Evolutionary conservation across 192 early-diverging fungal species (phyloP).

Genomic region (Coemansia sp.): DNA sequence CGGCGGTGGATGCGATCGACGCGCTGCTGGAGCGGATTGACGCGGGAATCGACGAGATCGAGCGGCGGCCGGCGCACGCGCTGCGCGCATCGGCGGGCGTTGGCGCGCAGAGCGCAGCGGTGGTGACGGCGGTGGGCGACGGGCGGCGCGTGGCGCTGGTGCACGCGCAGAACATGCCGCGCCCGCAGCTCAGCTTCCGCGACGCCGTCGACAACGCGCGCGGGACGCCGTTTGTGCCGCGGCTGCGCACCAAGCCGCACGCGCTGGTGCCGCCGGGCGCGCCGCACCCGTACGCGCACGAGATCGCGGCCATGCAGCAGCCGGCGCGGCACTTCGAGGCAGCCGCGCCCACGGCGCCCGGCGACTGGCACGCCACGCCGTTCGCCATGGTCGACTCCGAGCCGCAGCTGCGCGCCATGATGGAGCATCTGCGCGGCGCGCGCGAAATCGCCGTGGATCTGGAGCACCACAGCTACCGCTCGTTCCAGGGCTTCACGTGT

Average conservation of each 20-base stretch:
- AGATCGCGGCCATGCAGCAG: conserved; percentile 79
- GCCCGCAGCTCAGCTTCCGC: conserved; percentile 86
- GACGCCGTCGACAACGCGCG: conserved; percentile 87
- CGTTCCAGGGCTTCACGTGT: conserved; percentile 94
- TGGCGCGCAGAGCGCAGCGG: conserved; percentile 33
- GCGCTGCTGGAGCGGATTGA: conserved; percentile 83
- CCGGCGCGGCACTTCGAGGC: conserved; percentile 69
- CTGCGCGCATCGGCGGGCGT: conserved; percentile 19
- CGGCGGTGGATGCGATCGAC: conserved; percentile 75
- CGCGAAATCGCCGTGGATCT: conserved; percentile 90
- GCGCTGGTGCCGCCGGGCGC: conserved; percentile 60
- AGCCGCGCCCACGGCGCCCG: conserved; percentile 56
- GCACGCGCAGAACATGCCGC: conserved; percentile 69
- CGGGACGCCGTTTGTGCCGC: conserved; percentile 72
- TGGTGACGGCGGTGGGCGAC: conserved; percentile 29
- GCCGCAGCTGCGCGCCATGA: conserved; percentile 64
- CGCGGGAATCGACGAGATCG: conserved; percentile 71
- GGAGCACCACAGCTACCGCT: conserved; percentile 94
- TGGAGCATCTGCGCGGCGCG: conserved; percentile 60
- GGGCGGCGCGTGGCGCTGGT: conserved; percentile 56
- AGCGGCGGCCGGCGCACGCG: conserved; percentile 31
- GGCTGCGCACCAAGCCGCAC: conserved; percentile 80
- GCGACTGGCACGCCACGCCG: conserved; percentile 66
- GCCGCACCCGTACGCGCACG: conserved; percentile 89
- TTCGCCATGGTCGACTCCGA: conserved; percentile 83